Conservation (phyloP, 306 rosid genomes). For the Myrica gale region DNA sequence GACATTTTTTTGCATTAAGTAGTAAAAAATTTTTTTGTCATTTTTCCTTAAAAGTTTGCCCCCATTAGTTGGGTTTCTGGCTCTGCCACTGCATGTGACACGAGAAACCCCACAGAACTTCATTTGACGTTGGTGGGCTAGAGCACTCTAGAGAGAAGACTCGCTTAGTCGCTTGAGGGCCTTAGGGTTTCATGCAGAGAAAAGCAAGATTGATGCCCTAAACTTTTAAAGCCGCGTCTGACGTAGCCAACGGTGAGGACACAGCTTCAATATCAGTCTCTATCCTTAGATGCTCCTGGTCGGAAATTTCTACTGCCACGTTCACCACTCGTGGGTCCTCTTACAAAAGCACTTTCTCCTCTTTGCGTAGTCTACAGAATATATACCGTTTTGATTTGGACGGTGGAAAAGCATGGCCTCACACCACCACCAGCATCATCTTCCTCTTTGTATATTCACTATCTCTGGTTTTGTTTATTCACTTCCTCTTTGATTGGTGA, state of each 20-base stretch:
- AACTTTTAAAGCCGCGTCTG: slow-evolving; percentile 15
- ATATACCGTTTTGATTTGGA: slow-evolving; percentile 26
- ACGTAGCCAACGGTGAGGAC: slow-evolving; percentile 11
- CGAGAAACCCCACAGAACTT: no score
- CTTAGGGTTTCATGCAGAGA: no score
- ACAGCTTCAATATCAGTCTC: slow-evolving; percentile 42
- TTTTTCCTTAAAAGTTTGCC: no score
- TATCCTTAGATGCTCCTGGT: slow-evolving; percentile 56
- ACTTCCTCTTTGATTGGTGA: not conserved
- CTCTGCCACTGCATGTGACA: no score
- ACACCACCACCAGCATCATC: not conserved
- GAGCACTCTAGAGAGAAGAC: no score
- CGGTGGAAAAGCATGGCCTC: slow-evolving; percentile 14
- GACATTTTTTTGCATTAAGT: no score
- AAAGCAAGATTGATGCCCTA: slow-evolving; percentile 14
- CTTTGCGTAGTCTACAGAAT: slow-evolving; percentile 10
- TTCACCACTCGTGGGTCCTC: slow-evolving; percentile 17
- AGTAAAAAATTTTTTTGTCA: no score
- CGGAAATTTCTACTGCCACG: slow-evolving; percentile 53
- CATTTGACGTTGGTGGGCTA: no score
- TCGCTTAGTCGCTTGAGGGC: no score
- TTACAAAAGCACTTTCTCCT: not conserved
- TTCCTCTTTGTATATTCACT: not conserved
- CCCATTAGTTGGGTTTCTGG: no score
- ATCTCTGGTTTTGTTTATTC: not conserved